Evolutionary conservation across 306 rosid species (phyloP).

Genomic region (Pyrus bretschneideri): DNA sequence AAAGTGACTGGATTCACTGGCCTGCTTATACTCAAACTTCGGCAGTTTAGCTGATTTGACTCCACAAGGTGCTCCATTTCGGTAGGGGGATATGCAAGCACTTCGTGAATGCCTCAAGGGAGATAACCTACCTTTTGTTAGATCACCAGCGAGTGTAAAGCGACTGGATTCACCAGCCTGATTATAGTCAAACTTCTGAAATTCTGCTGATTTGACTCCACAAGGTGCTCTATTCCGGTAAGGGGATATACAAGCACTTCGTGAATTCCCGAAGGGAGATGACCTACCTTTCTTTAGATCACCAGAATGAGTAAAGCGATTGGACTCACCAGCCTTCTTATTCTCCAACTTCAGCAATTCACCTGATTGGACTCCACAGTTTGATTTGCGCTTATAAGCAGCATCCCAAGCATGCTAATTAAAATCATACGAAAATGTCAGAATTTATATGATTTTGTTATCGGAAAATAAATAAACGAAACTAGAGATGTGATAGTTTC

Average conservation of each 20-base stretch:
- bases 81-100: constrained; percentile 54
- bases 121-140: constrained; percentile 48
- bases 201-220: constrained; percentile 26
- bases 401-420: constrained; percentile 51
- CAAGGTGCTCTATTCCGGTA: constrained; percentile 41
- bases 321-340: constrained; percentile 45
- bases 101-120: constrained; percentile 61
- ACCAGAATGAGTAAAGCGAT: constrained; percentile 46
- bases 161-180: constrained; percentile 42
- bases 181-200: constrained; percentile 39
- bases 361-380: constrained; percentile 25
- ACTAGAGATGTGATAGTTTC: constrained; percentile 6
- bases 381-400: constrained; percentile 39
- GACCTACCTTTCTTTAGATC: constrained; percentile 51
- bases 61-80: constrained; percentile 31
- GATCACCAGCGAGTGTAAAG: constrained; percentile 55
- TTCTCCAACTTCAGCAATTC: constrained; percentile 39
- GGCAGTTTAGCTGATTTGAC: constrained; percentile 29
- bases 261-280: constrained; percentile 64
- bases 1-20: constrained; percentile 45
- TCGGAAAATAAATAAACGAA: neutral
- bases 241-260: constrained; percentile 63
- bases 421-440: constrained; percentile 11
- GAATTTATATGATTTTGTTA: neutral
- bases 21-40: constrained; percentile 40